Percentiles rank a stretch among this genome's conserved stretches.
Conservation (phyloP, 2,329 filamentous ascomycete genomes). For the Monosporascus ibericus region DNA sequence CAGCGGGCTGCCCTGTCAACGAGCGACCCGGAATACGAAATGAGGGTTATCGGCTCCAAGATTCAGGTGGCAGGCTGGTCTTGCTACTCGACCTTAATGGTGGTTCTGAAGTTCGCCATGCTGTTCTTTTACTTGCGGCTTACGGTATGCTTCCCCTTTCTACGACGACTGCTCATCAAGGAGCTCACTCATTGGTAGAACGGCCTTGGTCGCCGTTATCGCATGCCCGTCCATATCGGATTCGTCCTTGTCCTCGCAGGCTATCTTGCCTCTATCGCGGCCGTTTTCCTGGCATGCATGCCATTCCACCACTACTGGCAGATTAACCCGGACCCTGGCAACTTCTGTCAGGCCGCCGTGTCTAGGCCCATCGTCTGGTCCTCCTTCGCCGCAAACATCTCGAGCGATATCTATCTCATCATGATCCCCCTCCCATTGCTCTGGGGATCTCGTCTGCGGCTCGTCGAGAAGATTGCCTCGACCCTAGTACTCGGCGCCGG, state of each 20-base stretch:
- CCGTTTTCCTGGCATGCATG: constrained; percentile 40
- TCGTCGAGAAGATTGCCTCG: constrained; percentile 28
- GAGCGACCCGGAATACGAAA: constrained; percentile 33
- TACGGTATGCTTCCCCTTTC: constrained; percentile 23
- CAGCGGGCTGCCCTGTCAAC: constrained; percentile 36
- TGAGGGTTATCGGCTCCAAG: constrained; percentile 42
- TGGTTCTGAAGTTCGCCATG: constrained; percentile 47
- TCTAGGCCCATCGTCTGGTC: constrained; percentile 41
- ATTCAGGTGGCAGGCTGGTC: constrained; percentile 49
- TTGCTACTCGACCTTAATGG: constrained; percentile 44
- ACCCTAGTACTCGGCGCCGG: constrained; percentile 30
- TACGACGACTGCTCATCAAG: neutral
- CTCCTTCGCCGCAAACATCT: constrained; percentile 43
- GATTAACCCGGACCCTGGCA: constrained; percentile 46
- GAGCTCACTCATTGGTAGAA: constrained; percentile 17
- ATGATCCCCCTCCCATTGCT: constrained; percentile 50
- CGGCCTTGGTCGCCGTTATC: constrained; percentile 32
- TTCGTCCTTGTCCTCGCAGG: constrained; percentile 37
- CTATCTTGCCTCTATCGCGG: constrained; percentile 38
- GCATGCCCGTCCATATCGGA: constrained; percentile 36
- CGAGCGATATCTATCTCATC: constrained; percentile 53
- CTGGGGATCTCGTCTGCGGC: constrained; percentile 29
- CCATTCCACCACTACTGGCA: constrained; percentile 47
- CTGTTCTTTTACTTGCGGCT: constrained; percentile 47
- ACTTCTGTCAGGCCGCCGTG: constrained; percentile 39